Evolutionary conservation across 1,139 yeast species (phyloP), one percentile per base, ranked within the genome.

Genomic region (Yamadazyma buinensis): DNA sequence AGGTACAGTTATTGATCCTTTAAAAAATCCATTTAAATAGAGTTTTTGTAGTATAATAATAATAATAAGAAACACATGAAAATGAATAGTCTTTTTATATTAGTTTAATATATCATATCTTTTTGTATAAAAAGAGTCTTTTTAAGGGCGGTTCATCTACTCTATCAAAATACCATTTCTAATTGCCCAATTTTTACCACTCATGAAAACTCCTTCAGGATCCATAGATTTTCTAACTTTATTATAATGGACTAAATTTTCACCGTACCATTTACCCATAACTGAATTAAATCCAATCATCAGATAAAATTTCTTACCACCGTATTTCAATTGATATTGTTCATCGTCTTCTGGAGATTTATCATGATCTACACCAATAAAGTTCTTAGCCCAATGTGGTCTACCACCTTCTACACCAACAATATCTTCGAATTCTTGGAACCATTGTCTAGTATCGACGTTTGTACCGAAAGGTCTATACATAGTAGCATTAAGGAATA

Each of bases 381-480:
- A 92, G 60, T 90, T 90, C 68, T 92, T 92, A n/a, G 98, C 98
- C 98, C 98, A 92, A 57, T 92, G 98, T 2, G 98, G 98, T 55
- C 82, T 85, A 32, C 98, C 98, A 26, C 85, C 90, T 15, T 84
- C 90, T 23, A 75, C 77, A 35, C 72, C 70, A 70, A 90, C 69
- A 2, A 86, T 75, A 38, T 75, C 73, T 59, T 92, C 98, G 57
- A 92, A 92, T n/a, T 70, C 67, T 34, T 75, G 74, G 60, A 75
- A 92, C 96, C 97, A 92, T 44, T 77, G 71, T 39, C 78, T 80
- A 32, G 88, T 80, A 28, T 84, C 80, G 5, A 88, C 81, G 49
- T 82, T 75, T 36, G 76, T 73, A 26, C 77, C 74, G 59, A 90
- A 92, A 7, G 98, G 98, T 57, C 97, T 75, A 59, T 90, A 92